A percentile compares a stretch with the other conserved stretches of the same genome.
These are phyloP conservation scores for Pharnaceum exiguum DNA, from an alignment of 148 eudicot genomes.

Conservation along the genomic window DNA sequence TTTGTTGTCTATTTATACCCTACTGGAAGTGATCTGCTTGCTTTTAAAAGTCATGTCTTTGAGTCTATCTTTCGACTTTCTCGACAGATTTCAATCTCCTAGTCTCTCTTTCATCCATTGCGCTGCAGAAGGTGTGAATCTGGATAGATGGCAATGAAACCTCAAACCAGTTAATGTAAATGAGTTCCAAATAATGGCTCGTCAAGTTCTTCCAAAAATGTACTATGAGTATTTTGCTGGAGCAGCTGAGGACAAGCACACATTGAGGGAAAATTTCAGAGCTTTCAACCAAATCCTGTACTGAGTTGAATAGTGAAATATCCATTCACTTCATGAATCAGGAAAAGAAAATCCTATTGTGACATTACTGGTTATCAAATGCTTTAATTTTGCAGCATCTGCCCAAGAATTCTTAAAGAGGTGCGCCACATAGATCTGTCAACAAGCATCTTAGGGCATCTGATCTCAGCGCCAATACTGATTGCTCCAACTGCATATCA, in stretches of 20 bases:
- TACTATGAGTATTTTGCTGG: conserved; percentile 64
- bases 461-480: conserved; percentile 61
- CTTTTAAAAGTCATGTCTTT: too few species aligned
- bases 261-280: conserved; percentile 50
- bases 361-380: conserved; percentile 7
- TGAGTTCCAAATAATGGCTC: conserved; percentile 70
- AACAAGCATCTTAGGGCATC: conserved; percentile 53
- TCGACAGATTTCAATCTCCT: too few species aligned
- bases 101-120: too few species aligned
- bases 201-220: conserved; percentile 69
- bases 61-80: too few species aligned
- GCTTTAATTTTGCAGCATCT: conserved; percentile 34
- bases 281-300: conserved; percentile 59
- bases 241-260: conserved; percentile 82
- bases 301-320: background rate
- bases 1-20: too few species aligned
- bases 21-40: too few species aligned
- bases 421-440: conserved; percentile 64
- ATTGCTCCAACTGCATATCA: conserved; percentile 70
- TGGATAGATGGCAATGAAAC: conserved; percentile 42
- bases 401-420: conserved; percentile 58
- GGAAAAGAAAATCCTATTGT: too few species aligned
- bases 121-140: too few species aligned
- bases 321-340: too few species aligned
- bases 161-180: conserved; percentile 54